These are phyloP conservation scores for Diplotaxis tenuifolia DNA, from an alignment of 345 rosid genomes.

Conservation along the genomic window DNA sequence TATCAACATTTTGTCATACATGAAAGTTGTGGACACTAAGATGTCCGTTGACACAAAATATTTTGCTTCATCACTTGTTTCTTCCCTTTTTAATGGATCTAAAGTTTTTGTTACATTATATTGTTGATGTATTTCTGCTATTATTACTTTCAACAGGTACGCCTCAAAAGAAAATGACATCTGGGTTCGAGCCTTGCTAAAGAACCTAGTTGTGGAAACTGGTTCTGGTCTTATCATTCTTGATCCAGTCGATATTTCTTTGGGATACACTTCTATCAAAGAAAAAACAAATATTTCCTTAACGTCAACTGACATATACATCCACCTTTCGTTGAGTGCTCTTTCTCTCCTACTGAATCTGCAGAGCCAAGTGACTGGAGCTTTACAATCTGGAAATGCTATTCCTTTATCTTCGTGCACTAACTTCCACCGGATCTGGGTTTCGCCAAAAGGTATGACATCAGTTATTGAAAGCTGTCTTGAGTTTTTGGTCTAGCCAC, in stretches of 20 bases:
- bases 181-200: slow-evolving; percentile 85
- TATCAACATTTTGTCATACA: slow-evolving; percentile 16
- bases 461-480: slow-evolving; percentile 23
- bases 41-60: not conserved
- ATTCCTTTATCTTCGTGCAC: slow-evolving; percentile 81
- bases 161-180: slow-evolving; percentile 93
- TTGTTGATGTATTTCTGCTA: slow-evolving; percentile 4
- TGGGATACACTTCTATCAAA: slow-evolving; percentile 85
- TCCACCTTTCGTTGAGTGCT: slow-evolving; percentile 86
- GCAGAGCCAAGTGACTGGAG: slow-evolving; percentile 72
- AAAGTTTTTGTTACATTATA: not conserved
- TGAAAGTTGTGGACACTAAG: not conserved
- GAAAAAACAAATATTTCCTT: slow-evolving; percentile 89
- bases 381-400: slow-evolving; percentile 88
- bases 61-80: slow-evolving; percentile 1
- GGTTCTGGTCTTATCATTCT: slow-evolving; percentile 96
- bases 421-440: slow-evolving; percentile 82
- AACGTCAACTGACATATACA: slow-evolving; percentile 75
- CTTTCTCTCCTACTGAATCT: slow-evolving; percentile 84
- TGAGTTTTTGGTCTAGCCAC: slow-evolving; percentile 19
- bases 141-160: slow-evolving; percentile 51
- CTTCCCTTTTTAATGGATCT: slow-evolving; percentile 13
- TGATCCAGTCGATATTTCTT: slow-evolving; percentile 86
- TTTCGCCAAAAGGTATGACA: slow-evolving; percentile 75
- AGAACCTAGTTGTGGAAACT: slow-evolving; percentile 83